Percentiles rank a stretch among this genome's conserved stretches.
Evolutionary conservation across 352 stramenopile species (phyloP).

Genomic region (Blastocystis sp.): DNA sequence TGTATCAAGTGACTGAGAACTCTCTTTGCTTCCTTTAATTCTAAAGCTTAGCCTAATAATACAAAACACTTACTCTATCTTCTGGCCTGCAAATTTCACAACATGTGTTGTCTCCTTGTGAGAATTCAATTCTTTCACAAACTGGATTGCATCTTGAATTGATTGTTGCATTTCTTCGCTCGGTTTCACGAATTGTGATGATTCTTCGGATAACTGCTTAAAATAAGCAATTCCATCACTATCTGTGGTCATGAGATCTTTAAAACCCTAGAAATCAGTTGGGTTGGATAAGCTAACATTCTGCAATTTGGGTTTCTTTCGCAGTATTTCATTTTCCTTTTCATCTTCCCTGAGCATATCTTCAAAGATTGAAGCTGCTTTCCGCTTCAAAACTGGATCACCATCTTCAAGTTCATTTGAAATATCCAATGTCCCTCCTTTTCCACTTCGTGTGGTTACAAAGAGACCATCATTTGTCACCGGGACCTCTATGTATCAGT

Average conservation of each 20-base stretch:
- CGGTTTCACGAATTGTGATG: background rate
- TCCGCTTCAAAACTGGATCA: conserved; percentile 25
- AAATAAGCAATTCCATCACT: background rate
- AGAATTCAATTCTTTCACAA: conserved; percentile 42
- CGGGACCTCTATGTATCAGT: conserved; percentile 18
- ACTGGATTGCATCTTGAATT: background rate
- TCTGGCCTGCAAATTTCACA: conserved; percentile 80
- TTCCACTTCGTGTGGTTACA: conserved; percentile 63
- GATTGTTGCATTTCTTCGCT: conserved; percentile 5
- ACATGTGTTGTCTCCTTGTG: conserved; percentile 73
- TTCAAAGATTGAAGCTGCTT: conserved; percentile 30
- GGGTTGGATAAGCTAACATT: background rate
- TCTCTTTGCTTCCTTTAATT: conserved; percentile 67
- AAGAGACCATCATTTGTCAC: conserved; percentile 59
- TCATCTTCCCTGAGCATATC: conserved; percentile 35
- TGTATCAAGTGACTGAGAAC: conserved; percentile 74
- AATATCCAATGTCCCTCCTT: conserved; percentile 12
- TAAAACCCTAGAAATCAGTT: conserved; percentile 11
- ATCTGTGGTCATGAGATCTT: conserved; percentile 10
- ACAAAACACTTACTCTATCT: conserved; percentile 75
- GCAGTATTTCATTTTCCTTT: background rate
- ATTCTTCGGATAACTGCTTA: conserved; percentile 1
- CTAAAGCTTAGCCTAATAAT: conserved; percentile 41
- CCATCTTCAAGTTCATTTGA: conserved; percentile 10
- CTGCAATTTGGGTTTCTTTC: conserved; percentile 31